Conservation (phyloP, 2,329 filamentous ascomycete species). For the Harringtonia lauricola region DNA sequence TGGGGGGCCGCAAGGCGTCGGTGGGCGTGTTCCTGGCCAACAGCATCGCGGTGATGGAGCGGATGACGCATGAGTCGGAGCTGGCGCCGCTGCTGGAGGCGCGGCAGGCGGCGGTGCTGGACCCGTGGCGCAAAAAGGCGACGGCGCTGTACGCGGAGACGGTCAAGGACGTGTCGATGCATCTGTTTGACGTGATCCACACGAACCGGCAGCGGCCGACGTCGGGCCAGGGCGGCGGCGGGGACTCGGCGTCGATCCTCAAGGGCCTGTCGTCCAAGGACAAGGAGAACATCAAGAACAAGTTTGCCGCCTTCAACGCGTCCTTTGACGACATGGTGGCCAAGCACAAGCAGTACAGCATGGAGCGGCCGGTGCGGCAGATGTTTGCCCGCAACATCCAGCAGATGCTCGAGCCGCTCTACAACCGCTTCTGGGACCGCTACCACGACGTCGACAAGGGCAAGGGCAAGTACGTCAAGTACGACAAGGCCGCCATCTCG, state of each 20-base stretch:
- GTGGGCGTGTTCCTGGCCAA: constrained; percentile 89
- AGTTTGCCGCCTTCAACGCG: constrained; percentile 84
- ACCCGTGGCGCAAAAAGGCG: constrained; percentile 80
- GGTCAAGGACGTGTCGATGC: constrained; percentile 78
- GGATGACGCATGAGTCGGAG: constrained; percentile 73
- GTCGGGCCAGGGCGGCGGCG: constrained; percentile 49
- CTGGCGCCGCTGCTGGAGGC: constrained; percentile 60
- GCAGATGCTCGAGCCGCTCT: constrained; percentile 85
- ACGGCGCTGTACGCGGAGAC: constrained; percentile 71
- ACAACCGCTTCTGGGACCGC: constrained; percentile 90
- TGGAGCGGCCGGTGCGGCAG: constrained; percentile 82
- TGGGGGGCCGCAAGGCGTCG: constrained; percentile 53
- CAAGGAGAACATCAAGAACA: constrained; percentile 91
- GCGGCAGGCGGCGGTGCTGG: constrained; percentile 51
- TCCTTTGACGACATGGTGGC: constrained; percentile 81
- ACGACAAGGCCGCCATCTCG: constrained; percentile 76
- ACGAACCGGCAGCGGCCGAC: constrained; percentile 68
- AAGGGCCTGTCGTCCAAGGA: constrained; percentile 81
- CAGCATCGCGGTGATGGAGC: constrained; percentile 71
- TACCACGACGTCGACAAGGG: constrained; percentile 98
- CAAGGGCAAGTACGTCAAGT: constrained; percentile 96
- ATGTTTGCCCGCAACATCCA: constrained; percentile 77
- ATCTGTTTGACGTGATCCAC: constrained; percentile 84
- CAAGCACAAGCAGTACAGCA: constrained; percentile 71
- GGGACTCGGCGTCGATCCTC: constrained; percentile 73